Base-by-base conservation (phyloP, 257 asterid genomes). In the Knoxia roxburghii region DNA sequence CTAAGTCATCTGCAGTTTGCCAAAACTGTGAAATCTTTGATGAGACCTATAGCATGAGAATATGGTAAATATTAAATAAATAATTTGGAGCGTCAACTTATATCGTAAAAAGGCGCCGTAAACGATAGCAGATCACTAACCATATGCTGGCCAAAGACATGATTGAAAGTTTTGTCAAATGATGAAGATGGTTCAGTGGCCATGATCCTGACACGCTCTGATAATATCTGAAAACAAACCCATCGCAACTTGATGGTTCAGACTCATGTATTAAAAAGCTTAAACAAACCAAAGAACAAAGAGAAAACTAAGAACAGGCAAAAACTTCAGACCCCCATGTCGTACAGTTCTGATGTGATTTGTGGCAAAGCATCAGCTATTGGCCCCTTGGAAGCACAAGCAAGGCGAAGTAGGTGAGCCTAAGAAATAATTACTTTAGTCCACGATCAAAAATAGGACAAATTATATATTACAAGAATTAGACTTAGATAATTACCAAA, bases 401-500 rank as follows among this genome's bases (percentile, higher is more conserved):
- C 90, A 73, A 93, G 82, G 65, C 97, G 97, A 70, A 93, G 94
- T 86, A 93, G 76, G 84, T 93, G 97, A 62, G 87, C 99, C 98
- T 93, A 65, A 23, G 56, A 43, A 73, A 72, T 72, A 61, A 53
- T 77, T 51, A 73, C 67, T 57, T 72, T 65, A 76, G 69, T 59
- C 71, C 52, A 57, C 68, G 35, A 68, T 68, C 52, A n/a, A 64
- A 45, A 75, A 49, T 61, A 58, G n/a, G 72, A 20, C 21, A 35
- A 45, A 72, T 23, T 13, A 62, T 55, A n/a, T 17, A 57, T 62
- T 12, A 67, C 53, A 74, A 46, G 23, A 43, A 67, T 58, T 43
- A 60, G 45, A 43, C 33, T 35, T 48, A 77, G 71, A 75, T 43
- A 54, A 74, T 77, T 76, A 92, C 98, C 97, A 93, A 76, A 70